Conservation (phyloP, 177 flowering plant genomes). For the Vitis hybrid region DNA sequence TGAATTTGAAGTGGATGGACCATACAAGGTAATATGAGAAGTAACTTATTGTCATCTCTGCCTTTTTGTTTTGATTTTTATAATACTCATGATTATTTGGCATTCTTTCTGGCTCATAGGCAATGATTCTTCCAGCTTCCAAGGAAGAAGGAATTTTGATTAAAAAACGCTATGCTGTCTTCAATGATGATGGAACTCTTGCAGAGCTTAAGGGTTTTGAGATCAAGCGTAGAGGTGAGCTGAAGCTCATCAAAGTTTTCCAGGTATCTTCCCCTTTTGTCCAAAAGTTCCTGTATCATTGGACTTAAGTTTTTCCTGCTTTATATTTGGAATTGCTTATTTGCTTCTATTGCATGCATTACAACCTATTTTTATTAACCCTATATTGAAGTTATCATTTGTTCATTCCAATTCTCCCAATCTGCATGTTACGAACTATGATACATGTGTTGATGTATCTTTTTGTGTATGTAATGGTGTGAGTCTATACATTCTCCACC, state of each 20-base stretch:
- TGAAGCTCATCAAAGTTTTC: slow-evolving; percentile 99
- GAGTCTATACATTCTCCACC: too few relatives aligned
- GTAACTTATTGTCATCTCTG: slow-evolving; percentile 1
- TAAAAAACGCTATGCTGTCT: slow-evolving; percentile 98
- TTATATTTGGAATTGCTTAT: background rate
- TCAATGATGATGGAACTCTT: slow-evolving; percentile 96
- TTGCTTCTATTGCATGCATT: background rate
- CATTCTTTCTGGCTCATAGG: slow-evolving; percentile 40
- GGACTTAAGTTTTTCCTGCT: background rate
- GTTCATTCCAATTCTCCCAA: too few relatives aligned
- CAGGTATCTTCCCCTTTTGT: slow-evolving; percentile 53
- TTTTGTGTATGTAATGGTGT: too few relatives aligned
- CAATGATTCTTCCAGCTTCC: slow-evolving; percentile 99
- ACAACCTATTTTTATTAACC: too few relatives aligned
- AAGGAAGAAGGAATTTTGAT: slow-evolving; percentile 97
- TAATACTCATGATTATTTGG: background rate
- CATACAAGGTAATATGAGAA: slow-evolving; percentile 76
- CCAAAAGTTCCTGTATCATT: background rate
- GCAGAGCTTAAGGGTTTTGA: slow-evolving; percentile 99
- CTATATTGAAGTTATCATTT: too few relatives aligned
- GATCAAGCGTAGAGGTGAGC: slow-evolving; percentile 98
- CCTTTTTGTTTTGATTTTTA: slow-evolving; percentile 7
- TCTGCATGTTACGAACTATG: too few relatives aligned
- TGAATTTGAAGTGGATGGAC: slow-evolving; percentile 99
- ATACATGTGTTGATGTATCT: too few relatives aligned